Conservation (phyloP, 257 asterid genomes). For the Solanum stenotomum region DNA sequence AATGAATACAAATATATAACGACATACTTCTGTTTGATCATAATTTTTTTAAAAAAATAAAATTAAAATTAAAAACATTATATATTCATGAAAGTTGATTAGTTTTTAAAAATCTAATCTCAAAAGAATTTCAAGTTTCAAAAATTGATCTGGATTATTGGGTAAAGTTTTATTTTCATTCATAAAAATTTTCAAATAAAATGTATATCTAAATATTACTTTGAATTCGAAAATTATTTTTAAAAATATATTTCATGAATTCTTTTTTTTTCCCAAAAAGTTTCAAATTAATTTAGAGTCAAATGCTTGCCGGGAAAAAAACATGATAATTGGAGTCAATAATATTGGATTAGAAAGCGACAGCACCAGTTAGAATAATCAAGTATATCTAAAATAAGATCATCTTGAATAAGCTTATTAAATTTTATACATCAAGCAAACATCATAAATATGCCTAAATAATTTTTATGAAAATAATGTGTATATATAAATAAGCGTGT, state of each 20-base stretch:
- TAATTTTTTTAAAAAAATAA: rapidly evolving
- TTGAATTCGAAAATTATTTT: neutral
- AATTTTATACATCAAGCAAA: neutral
- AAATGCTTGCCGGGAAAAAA: neutral
- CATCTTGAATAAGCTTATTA: neutral
- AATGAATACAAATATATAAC: too few species aligned
- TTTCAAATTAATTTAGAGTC: neutral
- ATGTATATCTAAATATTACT: neutral
- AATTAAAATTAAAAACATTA: too few species aligned
- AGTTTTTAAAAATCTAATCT: too few species aligned
- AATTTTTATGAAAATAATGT: neutral
- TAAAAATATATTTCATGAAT: neutral
- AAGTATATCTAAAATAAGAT: neutral
- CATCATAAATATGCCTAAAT: neutral
- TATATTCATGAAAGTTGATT: neutral
- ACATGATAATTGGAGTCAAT: neutral
- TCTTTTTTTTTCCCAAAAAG: neutral
- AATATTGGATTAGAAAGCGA: neutral
- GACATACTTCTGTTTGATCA: neutral
- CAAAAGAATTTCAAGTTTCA: neutral
- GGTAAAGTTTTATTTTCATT: neutral
- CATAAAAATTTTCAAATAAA: neutral
- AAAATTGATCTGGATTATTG: neutral
- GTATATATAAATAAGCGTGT: neutral
- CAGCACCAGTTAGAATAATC: neutral